Evolutionary conservation across 2,329 filamentous ascomycete genomes (phyloP).

Genomic region (Calonectria honghensis): DNA sequence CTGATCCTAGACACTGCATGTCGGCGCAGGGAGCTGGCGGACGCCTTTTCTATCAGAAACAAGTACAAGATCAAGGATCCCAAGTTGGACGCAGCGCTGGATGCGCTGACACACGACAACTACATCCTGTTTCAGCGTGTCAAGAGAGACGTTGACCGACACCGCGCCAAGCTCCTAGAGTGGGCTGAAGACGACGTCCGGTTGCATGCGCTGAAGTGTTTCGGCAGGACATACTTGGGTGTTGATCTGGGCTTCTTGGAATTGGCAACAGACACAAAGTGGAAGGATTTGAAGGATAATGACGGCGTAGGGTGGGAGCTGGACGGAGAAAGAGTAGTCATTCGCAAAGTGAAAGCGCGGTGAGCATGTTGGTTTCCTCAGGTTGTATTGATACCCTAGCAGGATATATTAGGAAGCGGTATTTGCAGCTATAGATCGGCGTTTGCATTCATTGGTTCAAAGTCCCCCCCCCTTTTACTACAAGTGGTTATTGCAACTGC

Average conservation of each 20-base stretch:
- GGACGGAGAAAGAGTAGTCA: constrained; percentile 83
- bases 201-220: constrained; percentile 87
- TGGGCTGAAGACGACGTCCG: constrained; percentile 86
- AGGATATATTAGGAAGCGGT: constrained; percentile 32
- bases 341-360: constrained; percentile 74
- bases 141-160: constrained; percentile 84
- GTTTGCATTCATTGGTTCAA: constrained; percentile 25
- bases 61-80: constrained; percentile 77
- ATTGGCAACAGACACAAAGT: constrained; percentile 79
- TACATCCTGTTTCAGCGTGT: constrained; percentile 86
- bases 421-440: constrained; percentile 26
- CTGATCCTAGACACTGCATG: constrained; percentile 92
- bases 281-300: constrained; percentile 80
- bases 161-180: constrained; percentile 86
- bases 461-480: not conserved
- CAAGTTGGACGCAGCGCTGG: constrained; percentile 81
- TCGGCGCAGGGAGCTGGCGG: constrained; percentile 82
- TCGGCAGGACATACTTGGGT: constrained; percentile 86
- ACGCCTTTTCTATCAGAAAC: constrained; percentile 81
- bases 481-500: not conserved
- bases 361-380: constrained; percentile 48
- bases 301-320: constrained; percentile 91
- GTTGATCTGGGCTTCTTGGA: constrained; percentile 83
- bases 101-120: constrained; percentile 85
- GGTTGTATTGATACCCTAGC: constrained; percentile 37